phyloP scores from a whole-genome alignment of 345 rosid genomes.

The Salix suchowensis region DNA sequence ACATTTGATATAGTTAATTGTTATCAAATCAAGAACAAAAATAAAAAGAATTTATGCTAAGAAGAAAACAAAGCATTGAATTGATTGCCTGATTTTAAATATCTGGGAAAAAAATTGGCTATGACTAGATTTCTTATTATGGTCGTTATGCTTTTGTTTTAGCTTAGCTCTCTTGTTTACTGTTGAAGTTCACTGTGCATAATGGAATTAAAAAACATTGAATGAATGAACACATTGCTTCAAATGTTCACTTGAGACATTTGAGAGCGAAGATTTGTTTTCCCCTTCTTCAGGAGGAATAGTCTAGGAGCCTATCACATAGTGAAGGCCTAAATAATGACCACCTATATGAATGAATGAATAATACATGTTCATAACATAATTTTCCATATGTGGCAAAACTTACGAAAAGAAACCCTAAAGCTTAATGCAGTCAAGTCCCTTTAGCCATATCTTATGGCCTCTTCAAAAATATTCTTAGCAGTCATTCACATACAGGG shows the following conservation, averaged over 20 bases:
- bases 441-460: not conserved
- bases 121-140: not conserved
- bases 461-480: not conserved
- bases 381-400: not conserved
- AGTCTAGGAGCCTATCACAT: not conserved
- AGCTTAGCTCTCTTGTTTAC: not conserved
- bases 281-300: too few species aligned
- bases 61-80: not conserved
- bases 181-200: not conserved
- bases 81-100: not conserved
- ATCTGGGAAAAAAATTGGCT: not conserved
- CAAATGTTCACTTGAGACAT: not conserved
- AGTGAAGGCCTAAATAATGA: not conserved
- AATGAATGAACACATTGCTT: not conserved
- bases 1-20: constrained; percentile 8
- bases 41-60: not conserved
- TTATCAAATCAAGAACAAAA: not conserved
- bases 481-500: not conserved
- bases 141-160: not conserved
- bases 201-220: not conserved
- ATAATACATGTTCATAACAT: not conserved
- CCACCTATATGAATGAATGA: too few species aligned
- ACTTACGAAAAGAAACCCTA: not conserved
- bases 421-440: not conserved
- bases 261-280: too few species aligned